These are phyloP conservation scores for Oryza rufipogon DNA, from an alignment of 176 grass and related monocot genomes.

Conservation along the genomic window DNA sequence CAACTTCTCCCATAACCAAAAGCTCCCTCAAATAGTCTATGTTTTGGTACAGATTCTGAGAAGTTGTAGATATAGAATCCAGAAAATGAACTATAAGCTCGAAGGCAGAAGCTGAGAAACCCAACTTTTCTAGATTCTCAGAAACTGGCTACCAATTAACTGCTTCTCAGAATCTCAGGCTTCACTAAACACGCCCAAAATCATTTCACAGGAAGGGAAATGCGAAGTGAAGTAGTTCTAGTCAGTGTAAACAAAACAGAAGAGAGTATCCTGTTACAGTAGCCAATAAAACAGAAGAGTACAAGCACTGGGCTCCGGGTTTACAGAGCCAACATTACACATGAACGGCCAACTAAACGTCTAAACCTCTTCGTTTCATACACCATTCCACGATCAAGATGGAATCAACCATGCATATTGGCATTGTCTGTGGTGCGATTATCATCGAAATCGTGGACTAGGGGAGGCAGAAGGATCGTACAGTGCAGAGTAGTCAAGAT, in stretches of 20 bases:
- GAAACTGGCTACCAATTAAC: too few relatives aligned
- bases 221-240: too few relatives aligned
- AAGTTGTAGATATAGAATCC: too few relatives aligned
- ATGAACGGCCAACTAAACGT: not conserved
- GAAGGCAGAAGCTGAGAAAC: too few relatives aligned
- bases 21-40: too few relatives aligned
- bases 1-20: accelerated
- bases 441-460: not conserved
- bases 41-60: too few relatives aligned
- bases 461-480: not conserved
- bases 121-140: too few relatives aligned
- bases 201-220: too few relatives aligned
- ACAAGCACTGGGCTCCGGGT: not conserved
- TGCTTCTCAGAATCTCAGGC: too few relatives aligned
- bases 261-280: not conserved
- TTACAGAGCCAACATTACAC: not conserved
- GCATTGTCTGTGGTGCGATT: not conserved
- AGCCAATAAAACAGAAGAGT: not conserved
- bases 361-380: not conserved
- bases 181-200: too few relatives aligned
- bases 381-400: not conserved
- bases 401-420: not conserved
- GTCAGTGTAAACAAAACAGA: too few relatives aligned
- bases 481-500: not conserved
- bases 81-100: too few relatives aligned